Conservation (phyloP, 2,329 filamentous ascomycete genomes). For the Colletotrichum higginsianum region DNA sequence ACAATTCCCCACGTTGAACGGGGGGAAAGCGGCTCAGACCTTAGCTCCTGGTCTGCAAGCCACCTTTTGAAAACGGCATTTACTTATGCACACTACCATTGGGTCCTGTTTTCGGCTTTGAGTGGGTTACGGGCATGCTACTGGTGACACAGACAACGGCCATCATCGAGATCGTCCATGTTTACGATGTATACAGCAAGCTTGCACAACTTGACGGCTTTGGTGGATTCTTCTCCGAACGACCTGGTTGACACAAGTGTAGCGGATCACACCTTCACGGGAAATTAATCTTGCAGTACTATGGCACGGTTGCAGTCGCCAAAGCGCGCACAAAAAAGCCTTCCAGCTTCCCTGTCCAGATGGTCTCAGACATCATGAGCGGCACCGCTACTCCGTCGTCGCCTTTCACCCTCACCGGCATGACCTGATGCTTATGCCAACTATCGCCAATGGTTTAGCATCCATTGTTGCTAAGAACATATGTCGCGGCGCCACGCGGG, state of each 20-base stretch:
- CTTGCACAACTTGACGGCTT: constrained; percentile 13
- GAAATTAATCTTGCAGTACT: constrained; percentile 17
- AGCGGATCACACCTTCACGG: constrained; percentile 11
- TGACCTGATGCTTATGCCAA: not conserved
- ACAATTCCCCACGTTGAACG: constrained; percentile 18
- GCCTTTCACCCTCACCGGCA: constrained; percentile 5
- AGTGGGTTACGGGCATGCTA: not conserved
- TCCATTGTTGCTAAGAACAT: not conserved
- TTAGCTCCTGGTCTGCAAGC: constrained; percentile 14
- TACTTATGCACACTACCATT: not conserved
- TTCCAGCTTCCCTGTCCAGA: constrained; percentile 7
- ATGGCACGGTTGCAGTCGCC: constrained; percentile 37
- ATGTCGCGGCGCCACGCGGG: constrained; percentile 1
- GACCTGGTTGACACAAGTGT: constrained; percentile 22
- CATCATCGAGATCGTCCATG: constrained; percentile 27
- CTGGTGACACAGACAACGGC: constrained; percentile 22
- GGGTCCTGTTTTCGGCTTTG: constrained; percentile 10
- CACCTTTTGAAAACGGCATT: constrained; percentile 35
- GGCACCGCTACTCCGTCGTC: not conserved
- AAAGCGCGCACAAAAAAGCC: constrained; percentile 22
- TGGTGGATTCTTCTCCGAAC: constrained; percentile 24
- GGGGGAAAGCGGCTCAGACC: not conserved
- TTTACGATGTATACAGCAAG: constrained; percentile 2
- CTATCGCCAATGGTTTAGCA: constrained; percentile 12
- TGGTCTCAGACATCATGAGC: not conserved